Conservation (phyloP, 495 filamentous ascomycete species). For the Viridothelium virens region DNA sequence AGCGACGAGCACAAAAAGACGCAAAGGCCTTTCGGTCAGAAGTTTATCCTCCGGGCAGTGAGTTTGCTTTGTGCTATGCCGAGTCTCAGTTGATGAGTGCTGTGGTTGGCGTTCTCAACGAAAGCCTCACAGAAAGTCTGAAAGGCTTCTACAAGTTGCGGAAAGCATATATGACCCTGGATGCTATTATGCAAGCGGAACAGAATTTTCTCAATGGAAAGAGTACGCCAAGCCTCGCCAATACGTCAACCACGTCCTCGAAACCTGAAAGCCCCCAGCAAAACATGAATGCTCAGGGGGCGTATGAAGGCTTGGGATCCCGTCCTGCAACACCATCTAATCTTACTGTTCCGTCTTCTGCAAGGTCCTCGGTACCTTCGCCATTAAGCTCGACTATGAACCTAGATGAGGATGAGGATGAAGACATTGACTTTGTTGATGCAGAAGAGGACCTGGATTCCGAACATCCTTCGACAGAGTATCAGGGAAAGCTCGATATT, state of each 20-base stretch:
- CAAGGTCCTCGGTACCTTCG: neutral
- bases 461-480: slow-evolving; percentile 20
- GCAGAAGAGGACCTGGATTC: slow-evolving; percentile 34
- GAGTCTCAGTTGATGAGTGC: slow-evolving; percentile 85
- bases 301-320: neutral
- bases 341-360: neutral
- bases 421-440: slow-evolving; percentile 41
- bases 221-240: slow-evolving; percentile 25
- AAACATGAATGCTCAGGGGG: neutral
- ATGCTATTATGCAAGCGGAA: slow-evolving; percentile 62
- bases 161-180: slow-evolving; percentile 79
- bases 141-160: slow-evolving; percentile 88
- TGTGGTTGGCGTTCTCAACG: slow-evolving; percentile 79
- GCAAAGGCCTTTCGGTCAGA: slow-evolving; percentile 46
- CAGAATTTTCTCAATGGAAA: slow-evolving; percentile 46
- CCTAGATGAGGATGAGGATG: slow-evolving; percentile 29
- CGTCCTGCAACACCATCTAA: slow-evolving; percentile 16
- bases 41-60: slow-evolving; percentile 74
- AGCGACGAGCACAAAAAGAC: slow-evolving; percentile 59
- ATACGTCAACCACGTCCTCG: slow-evolving; percentile 26
- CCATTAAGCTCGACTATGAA: neutral
- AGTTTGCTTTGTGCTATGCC: slow-evolving; percentile 72
- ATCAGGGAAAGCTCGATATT: slow-evolving; percentile 35
- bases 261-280: neutral
- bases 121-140: slow-evolving; percentile 85